phyloP scores from a whole-genome alignment of 148 eudicot genomes.

The Cornus suecica region DNA sequence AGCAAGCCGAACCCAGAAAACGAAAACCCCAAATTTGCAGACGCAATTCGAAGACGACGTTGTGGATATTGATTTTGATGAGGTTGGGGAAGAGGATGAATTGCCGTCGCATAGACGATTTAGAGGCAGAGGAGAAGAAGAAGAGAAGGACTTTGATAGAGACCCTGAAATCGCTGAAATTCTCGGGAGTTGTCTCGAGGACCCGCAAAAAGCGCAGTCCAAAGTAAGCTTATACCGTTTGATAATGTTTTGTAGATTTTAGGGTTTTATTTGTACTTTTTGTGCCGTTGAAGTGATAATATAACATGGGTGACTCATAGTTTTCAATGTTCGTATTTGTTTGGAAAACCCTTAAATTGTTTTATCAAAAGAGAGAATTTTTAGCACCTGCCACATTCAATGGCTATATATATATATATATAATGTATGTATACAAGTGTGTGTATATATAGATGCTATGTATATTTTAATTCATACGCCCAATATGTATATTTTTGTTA shows the following conservation, averaged over 20 bases:
- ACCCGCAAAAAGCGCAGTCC: conserved; percentile 68
- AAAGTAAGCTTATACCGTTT: conserved; percentile 36
- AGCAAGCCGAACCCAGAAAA: conserved; percentile 5
- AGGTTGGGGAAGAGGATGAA: conserved; percentile 38
- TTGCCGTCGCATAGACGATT: conserved; percentile 36
- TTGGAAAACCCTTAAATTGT: neutral
- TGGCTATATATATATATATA: neutral
- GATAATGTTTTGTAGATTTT: too few species aligned
- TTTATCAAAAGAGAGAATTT: neutral
- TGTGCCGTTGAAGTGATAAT: neutral
- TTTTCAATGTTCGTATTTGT: neutral
- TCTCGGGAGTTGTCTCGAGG: conserved; percentile 73
- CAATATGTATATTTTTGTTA: neutral
- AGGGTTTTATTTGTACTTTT: too few species aligned
- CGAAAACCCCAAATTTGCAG: conserved; percentile 22
- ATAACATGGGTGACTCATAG: neutral
- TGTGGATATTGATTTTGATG: conserved; percentile 12
- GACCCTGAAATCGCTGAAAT: conserved; percentile 94
- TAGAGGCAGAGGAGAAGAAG: conserved; percentile 43
- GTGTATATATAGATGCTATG: neutral
- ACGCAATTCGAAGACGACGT: conserved; percentile 18
- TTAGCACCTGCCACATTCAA: neutral
- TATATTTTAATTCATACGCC: neutral
- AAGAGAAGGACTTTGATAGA: conserved; percentile 64
- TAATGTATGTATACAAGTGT: neutral